Base-by-base conservation (phyloP, 1,284 basidiomycete genomes). In the Papiliotrema fonsecae region DNA sequence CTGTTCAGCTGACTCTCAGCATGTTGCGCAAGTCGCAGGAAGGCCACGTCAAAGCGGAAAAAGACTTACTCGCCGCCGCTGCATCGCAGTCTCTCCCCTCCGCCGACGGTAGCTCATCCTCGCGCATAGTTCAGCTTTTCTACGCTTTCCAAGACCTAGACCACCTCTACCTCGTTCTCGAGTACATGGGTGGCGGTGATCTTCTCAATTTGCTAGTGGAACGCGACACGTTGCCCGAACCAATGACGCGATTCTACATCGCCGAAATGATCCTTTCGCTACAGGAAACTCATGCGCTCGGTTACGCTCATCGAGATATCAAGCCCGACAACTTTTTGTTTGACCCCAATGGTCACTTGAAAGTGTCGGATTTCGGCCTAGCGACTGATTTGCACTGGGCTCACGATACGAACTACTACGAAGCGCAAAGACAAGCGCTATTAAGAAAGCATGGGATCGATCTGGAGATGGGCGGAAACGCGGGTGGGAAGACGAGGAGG, bases 1-100 rank as follows among this genome's bases (percentile, higher is more conserved):
- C n/a, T n/a, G n/a, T n/a, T n/a, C n/a, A n/a, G 47, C 58, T 58
- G 26, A 60, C 42, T 2, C 11, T n/a, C 38, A 72, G 70, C 71
- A 97, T 97, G 91, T 79, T 97, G 60, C 84, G 88, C 42, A 94
- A 94, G 76, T 91, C 89, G n/a, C 94, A 97, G 74, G 93, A 97
- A 77, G 93, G 92, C 14, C 71, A 74, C 50, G 67, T 74, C 18
- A 65, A 67, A 39, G 72, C 73, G 19, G 72, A 74, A 47, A 72
- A 70, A 43, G 71, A 73, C 43, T 45, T 74, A 4, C 57, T 74
- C 9, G 66, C 66, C 2, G 65, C 70, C 0, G 72, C 70, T 5
- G 55, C 68, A 0, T 60, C 60, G 1, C 49, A 54, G 13, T 37
- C 50, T 21, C 84, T 34, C 82, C 85, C 27, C 80, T 19, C 86